Evolutionary conservation across 768 basidiomycete species (phyloP), one percentile per base, ranked within the genome.

Genomic region (Porpolomopsis calyptriformis): DNA sequence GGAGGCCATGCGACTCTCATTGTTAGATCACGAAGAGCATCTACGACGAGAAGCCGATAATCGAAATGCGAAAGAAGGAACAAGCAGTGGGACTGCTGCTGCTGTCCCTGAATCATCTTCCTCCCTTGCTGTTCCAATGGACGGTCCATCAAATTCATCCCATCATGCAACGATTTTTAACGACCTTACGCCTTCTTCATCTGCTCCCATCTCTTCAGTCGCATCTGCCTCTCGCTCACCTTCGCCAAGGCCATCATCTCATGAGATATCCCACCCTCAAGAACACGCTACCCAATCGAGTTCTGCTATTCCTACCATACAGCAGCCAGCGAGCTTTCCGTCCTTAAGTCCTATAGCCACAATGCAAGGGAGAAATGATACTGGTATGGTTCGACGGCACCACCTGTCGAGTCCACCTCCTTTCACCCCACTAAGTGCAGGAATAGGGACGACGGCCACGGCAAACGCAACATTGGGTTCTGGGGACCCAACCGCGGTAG

Each of bases 1-100:
- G 88, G 96, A 98, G 66, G 96, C 96, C 4, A 98, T 99, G 92
- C 80, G 94, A 45, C 68, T 96, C 47, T 96, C 91, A 22, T 70
- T 97, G 53, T 60, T 96, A 40, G 94, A 98, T 48, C 92, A 98
- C 57, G 93, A 97, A 64, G 91, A 91, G 56, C 86, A 91, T 46
- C 89, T 91, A 59, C 74, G 79, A 55, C 80, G 77, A 57, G 78
- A 86, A 57, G 74, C 73, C 3, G 39, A 44, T 37, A 39, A 45
- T 34, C 47, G 82, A 79, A 55, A 78, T 84, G 61, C 80, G 76
- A 63, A 74, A 65, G 56, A 78, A 77, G 63, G 69, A 68, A 41
- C 70, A 69, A 36, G 66, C 62, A 24, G 63, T 60, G 35, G 62
- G 59, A 26, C 64, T 63, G 60, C 62, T 25, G 57, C 57, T 24